Percentiles rank a stretch among this genome's conserved stretches.
phyloP scores from a whole-genome alignment of 2,329 filamentous ascomycete species.

The Colletotrichum phormii region DNA sequence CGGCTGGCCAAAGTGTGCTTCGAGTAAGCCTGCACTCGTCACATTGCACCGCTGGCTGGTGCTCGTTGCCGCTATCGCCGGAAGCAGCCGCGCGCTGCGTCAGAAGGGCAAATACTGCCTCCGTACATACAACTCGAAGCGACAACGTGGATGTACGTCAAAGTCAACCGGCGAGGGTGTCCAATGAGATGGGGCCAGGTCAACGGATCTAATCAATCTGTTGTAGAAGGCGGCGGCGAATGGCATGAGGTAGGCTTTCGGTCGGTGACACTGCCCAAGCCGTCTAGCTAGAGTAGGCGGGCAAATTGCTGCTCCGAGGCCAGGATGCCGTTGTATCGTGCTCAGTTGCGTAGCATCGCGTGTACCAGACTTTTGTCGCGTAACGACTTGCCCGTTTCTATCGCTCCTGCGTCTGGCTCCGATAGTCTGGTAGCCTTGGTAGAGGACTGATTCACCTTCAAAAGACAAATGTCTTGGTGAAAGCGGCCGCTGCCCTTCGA shows the following conservation, averaged over 20 bases:
- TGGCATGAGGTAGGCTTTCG: constrained; percentile 29
- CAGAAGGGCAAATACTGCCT: neutral
- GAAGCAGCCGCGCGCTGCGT: constrained; percentile 10
- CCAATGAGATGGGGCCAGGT: constrained; percentile 13
- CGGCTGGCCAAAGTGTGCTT: constrained; percentile 4
- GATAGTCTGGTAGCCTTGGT: constrained; percentile 3
- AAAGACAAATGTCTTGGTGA: constrained; percentile 15
- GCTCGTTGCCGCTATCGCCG: constrained; percentile 18
- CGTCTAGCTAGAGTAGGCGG: constrained; percentile 12
- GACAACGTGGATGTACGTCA: neutral
- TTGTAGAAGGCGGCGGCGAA: constrained; percentile 25
- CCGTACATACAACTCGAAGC: neutral
- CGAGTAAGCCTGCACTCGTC: neutral
- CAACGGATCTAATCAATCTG: constrained; percentile 37
- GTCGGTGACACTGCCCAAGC: constrained; percentile 17
- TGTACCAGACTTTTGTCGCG: constrained; percentile 5
- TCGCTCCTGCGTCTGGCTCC: constrained; percentile 12
- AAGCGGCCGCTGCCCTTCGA: neutral
- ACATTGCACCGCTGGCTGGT: constrained; percentile 1
- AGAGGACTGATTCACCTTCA: neutral
- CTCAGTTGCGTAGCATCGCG: constrained; percentile 20
- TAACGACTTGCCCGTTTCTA: constrained; percentile 12
- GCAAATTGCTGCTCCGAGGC: constrained; percentile 31
- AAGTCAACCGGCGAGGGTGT: neutral
- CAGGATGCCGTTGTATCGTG: constrained; percentile 24